Base-by-base conservation (phyloP, 768 basidiomycete species). In the Mycena galericulata region DNA sequence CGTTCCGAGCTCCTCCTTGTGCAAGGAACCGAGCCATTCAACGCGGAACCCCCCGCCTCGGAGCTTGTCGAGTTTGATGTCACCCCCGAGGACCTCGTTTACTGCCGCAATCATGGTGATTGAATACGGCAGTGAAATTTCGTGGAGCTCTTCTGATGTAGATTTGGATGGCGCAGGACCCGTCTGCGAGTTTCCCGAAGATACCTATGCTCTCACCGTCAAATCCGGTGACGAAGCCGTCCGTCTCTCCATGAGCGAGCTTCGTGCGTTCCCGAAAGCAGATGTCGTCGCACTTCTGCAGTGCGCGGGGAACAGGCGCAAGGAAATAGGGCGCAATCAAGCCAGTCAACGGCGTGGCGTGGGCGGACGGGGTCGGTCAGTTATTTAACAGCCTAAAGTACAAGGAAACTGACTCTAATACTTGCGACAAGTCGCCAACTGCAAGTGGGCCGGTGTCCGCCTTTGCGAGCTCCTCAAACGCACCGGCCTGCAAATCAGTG, bases 91-190 rank as follows among this genome's bases (percentile, higher is more conserved):
- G 85, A 86, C 49, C 81, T 90, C n/a, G 82, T 89, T 12, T 94
- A 92, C 73, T 88, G 87, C 66, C 87, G 92, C 36, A 93, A 93
- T 72, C 92, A 93, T 72, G 88, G 91, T 49, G n/a, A n/a, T n/a
- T n/a, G n/a, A n/a, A n/a, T n/a, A n/a, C n/a, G n/a, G n/a, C n/a
- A n/a, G n/a, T n/a, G n/a, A n/a, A n/a, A n/a, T n/a, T n/a, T n/a
- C n/a, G n/a, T n/a, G n/a, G n/a, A n/a, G n/a, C n/a, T n/a, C n/a
- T n/a, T n/a, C n/a, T n/a, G n/a, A n/a, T n/a, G n/a, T n/a, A n/a
- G n/a, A n/a, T n/a, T n/a, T n/a, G n/a, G n/a, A n/a, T n/a, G n/a
- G n/a, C n/a, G n/a, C n/a, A n/a, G n/a, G n/a, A n/a, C 84, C 84
- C 63, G 88, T 88, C 36, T 79, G 84, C 14, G 82, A 85, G 50